Evolutionary conservation across 768 basidiomycete genomes (phyloP).

Genomic region (Paxillus rubicundulus): DNA sequence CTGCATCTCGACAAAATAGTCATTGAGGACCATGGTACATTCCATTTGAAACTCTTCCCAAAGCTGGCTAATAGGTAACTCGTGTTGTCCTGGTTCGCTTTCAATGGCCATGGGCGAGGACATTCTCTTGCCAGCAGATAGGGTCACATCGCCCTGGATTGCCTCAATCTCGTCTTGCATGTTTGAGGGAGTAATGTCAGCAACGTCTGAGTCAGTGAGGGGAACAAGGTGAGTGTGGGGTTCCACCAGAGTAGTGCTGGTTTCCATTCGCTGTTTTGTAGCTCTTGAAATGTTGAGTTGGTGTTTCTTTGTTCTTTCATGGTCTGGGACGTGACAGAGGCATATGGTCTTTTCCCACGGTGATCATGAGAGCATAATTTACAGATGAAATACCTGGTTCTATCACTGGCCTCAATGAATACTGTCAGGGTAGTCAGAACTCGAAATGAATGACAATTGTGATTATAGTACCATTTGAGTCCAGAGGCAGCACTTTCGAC

Average conservation of each 20-base stretch:
- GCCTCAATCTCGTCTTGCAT: too few relatives aligned
- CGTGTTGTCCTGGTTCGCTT: too few relatives aligned
- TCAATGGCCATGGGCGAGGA: too few relatives aligned
- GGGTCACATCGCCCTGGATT: too few relatives aligned
- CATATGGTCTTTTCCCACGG: neutral
- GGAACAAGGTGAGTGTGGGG: neutral
- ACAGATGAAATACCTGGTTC: neutral
- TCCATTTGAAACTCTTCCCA: conserved; percentile 10
- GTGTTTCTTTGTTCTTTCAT: conserved; percentile 7
- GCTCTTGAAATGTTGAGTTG: too few relatives aligned
- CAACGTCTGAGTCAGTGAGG: too few relatives aligned
- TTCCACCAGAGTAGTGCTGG: neutral
- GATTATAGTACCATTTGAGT: too few relatives aligned
- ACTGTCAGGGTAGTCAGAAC: neutral
- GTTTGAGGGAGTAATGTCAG: too few relatives aligned
- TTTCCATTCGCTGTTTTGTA: neutral
- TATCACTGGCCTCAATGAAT: neutral
- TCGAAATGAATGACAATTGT: too few relatives aligned
- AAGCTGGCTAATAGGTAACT: neutral
- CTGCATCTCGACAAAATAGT: conserved; percentile 15
- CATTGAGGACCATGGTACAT: neutral
- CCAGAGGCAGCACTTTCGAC: too few relatives aligned
- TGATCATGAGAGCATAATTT: neutral
- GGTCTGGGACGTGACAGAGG: neutral
- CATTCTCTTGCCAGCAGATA: too few relatives aligned